phyloP scores from a whole-genome alignment of 352 stramenopile species.

The Globisporangium mamillatum region DNA sequence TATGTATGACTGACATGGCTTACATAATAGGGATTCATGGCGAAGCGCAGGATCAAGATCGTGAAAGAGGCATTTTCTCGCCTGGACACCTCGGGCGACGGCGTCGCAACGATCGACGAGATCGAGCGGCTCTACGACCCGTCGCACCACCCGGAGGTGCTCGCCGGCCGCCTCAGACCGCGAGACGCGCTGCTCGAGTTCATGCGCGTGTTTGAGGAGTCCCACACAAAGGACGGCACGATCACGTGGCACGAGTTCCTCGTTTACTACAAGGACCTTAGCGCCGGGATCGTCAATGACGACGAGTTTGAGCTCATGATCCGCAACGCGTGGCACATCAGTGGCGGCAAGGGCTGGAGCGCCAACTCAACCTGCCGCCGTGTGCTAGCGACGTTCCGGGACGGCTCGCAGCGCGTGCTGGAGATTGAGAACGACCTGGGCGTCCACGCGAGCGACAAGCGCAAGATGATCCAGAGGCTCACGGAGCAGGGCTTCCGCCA shows the following conservation, averaged over 20 bases:
- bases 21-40: slow-evolving; percentile 56
- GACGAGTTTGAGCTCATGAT: slow-evolving; percentile 88
- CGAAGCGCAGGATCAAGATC: slow-evolving; percentile 73
- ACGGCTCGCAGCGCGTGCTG: slow-evolving; percentile 67
- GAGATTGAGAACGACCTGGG: slow-evolving; percentile 73
- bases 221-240: slow-evolving; percentile 32
- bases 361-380: slow-evolving; percentile 75
- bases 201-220: slow-evolving; percentile 69
- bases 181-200: slow-evolving; percentile 80
- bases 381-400: slow-evolving; percentile 65
- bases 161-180: slow-evolving; percentile 52
- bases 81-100: slow-evolving; percentile 67
- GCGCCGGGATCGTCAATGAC: slow-evolving; percentile 71
- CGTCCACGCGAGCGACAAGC: slow-evolving; percentile 41
- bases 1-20: neutral
- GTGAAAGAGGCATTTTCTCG: slow-evolving; percentile 82
- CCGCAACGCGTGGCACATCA: slow-evolving; percentile 85
- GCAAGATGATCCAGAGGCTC: slow-evolving; percentile 52
- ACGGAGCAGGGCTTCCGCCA: slow-evolving; percentile 46
- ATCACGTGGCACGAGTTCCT: slow-evolving; percentile 87
- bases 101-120: slow-evolving; percentile 62
- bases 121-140: slow-evolving; percentile 72
- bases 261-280: slow-evolving; percentile 90
- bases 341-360: slow-evolving; percentile 66
- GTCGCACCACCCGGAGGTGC: slow-evolving; percentile 79